Percentiles rank a stretch among this genome's conserved stretches.
Conservation (phyloP, 352 stramenopile species). For the Globisporangium spiculum region DNA sequence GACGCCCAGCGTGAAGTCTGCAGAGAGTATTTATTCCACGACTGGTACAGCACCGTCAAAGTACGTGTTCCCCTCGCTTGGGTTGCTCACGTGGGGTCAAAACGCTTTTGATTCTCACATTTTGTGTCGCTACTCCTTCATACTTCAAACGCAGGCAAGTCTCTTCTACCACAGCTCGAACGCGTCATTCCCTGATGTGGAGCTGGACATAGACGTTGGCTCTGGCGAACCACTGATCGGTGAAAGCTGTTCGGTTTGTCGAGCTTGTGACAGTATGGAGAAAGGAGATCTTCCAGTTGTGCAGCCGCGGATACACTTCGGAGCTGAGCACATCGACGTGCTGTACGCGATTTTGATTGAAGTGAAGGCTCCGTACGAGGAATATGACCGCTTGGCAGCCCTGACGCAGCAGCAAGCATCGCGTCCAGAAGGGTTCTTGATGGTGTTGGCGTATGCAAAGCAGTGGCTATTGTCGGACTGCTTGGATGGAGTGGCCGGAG, state of each 20-base stretch:
- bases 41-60: constrained; percentile 79
- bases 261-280: constrained; percentile 19
- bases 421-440: constrained; percentile 78
- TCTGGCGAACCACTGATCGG: constrained; percentile 28
- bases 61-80: constrained; percentile 22
- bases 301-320: constrained; percentile 71
- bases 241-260: constrained; percentile 39
- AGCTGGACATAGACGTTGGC: constrained; percentile 66
- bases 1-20: constrained; percentile 17
- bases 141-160: constrained; percentile 29
- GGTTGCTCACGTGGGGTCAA: neutral
- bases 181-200: constrained; percentile 77
- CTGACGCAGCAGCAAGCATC: constrained; percentile 76
- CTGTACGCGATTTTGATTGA: constrained; percentile 85
- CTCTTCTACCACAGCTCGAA: constrained; percentile 79
- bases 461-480: constrained; percentile 83
- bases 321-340: constrained; percentile 75
- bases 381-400: constrained; percentile 68
- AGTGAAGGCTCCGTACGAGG: constrained; percentile 83
- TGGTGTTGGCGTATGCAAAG: constrained; percentile 82
- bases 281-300: constrained; percentile 13
- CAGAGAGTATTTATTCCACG: constrained; percentile 82
- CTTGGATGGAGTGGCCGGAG: constrained; percentile 54
- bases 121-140: neutral
- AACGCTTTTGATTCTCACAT: neutral